Base-by-base conservation (phyloP, 2,329 filamentous ascomycete genomes). In the Sporothrix mexicana region DNA sequence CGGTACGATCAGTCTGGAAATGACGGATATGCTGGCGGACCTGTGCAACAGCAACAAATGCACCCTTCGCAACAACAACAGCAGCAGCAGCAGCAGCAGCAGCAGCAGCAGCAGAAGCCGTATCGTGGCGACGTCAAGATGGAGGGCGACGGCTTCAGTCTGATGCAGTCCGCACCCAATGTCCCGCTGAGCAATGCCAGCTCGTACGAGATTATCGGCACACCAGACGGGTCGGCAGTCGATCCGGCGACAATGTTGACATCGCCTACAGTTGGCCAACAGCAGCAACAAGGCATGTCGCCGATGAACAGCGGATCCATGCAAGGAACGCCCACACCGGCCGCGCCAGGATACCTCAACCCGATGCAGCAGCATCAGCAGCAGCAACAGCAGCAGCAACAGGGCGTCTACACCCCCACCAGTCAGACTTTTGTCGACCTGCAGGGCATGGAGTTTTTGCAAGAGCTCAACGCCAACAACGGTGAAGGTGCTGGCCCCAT, bases 371-470 rank as follows among this genome's bases (percentile, higher is more conserved):
- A 78, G 55, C 79, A 80, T 57, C 79, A 79, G 20, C 78, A 80
- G 72, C 79, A 67, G 20, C 57, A 79, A 61, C 82, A 80, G 55
- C 80, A 80, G 13, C 80, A 80, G 49, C 79, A 75, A 3, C 71
- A 73, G 43, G 36, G 71, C 9, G 68, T 70, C 4, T 77, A 75
- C 72, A 76, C 73, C 13, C 76, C 77, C 6, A 77, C 73, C 4
- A 77, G 79, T 30, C 70, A 78, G 62, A 81, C 84, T 53, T 85
- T 85, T 49, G 80, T 83, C 2, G 86, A 88, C 69, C 79, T 86
- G 49, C 86, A 87, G 76, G 81, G 82, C 17, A 85, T 89, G 82
- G 87, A 89, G 55, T 89, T 86, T 75, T 79, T 88, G 53, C 85
- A 87, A 74, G 83, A 78, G 59, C 77, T 88, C n/a, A 77, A 77